Percentiles rank a stretch among this genome's conserved stretches.
phyloP scores from a whole-genome alignment of 306 rosid species.

The Hippophae gyantsensis region DNA sequence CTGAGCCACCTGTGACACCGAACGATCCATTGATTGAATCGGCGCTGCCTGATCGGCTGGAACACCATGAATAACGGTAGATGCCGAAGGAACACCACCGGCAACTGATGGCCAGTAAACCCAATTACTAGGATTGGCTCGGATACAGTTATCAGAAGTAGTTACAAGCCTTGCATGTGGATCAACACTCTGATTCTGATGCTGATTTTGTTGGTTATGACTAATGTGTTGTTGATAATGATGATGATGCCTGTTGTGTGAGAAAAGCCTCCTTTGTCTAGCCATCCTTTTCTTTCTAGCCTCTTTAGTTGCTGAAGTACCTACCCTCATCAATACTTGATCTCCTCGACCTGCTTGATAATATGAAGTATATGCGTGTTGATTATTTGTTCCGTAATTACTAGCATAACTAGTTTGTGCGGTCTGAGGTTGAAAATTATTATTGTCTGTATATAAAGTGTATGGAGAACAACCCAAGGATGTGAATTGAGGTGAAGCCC shows the following conservation, averaged over 20 bases:
- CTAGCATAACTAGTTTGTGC: too few species aligned
- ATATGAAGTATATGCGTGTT: slow-evolving; percentile 36
- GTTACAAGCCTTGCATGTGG: slow-evolving; percentile 32
- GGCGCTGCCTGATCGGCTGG: slow-evolving; percentile 1
- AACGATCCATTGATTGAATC: slow-evolving; percentile 22
- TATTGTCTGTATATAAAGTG: slow-evolving; percentile 38
- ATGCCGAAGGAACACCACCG: background rate
- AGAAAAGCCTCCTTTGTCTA: slow-evolving; percentile 50
- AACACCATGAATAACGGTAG: slow-evolving; percentile 18
- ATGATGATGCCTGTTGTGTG: slow-evolving; percentile 32
- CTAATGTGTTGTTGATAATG: slow-evolving; percentile 12
- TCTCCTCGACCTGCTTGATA: slow-evolving; percentile 36
- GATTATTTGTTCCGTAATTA: slow-evolving; percentile 28
- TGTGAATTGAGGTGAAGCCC: slow-evolving; percentile 48
- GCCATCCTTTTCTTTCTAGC: slow-evolving; percentile 97
- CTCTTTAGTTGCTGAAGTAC: slow-evolving; percentile 79
- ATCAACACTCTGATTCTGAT: slow-evolving; percentile 30
- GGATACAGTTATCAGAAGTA: slow-evolving; percentile 34
- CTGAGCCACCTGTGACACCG: slow-evolving; percentile 33
- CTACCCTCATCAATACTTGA: slow-evolving; percentile 46
- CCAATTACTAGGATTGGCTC: slow-evolving; percentile 45
- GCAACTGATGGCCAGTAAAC: slow-evolving; percentile 60
- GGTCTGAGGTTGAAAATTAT: slow-evolving; percentile 4
- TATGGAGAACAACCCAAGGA: slow-evolving; percentile 30
- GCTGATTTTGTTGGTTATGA: slow-evolving; percentile 22